Conservation (phyloP, 768 basidiomycete genomes). For the Boletus sp. region DNA sequence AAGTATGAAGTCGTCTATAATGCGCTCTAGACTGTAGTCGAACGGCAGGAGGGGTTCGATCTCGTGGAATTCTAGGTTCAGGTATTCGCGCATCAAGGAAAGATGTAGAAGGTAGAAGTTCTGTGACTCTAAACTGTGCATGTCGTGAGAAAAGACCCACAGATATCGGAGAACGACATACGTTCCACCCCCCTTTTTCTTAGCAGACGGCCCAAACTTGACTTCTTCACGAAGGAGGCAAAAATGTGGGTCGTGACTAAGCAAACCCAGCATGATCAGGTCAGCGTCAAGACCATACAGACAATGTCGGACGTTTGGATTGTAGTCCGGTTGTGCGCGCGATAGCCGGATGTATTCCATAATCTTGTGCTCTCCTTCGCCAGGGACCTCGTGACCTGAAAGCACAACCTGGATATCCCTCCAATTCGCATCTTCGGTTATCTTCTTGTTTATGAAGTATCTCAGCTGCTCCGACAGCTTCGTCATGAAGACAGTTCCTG, state of each 20-base stretch:
- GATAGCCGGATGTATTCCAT: conserved; percentile 98
- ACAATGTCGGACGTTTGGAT: conserved; percentile 96
- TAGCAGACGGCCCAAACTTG: conserved; percentile 83
- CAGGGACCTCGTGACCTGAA: conserved; percentile 96
- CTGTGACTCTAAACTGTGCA: conserved; percentile 59
- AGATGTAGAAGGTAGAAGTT: conserved; percentile 96
- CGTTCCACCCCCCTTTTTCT: conserved; percentile 65
- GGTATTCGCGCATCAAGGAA: conserved; percentile 92
- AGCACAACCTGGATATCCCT: conserved; percentile 86
- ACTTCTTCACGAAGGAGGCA: conserved; percentile 97
- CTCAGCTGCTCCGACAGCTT: conserved; percentile 86
- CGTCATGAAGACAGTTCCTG: conserved; percentile 95
- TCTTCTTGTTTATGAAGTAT: conserved; percentile 98
- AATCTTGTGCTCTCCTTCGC: conserved; percentile 99
- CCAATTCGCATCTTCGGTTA: conserved; percentile 96
- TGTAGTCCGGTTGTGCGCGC: conserved; percentile 93
- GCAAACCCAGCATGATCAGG: conserved; percentile 93
- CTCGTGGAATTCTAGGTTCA: conserved; percentile 89
- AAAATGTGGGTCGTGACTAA: conserved; percentile 98
- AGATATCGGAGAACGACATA: conserved; percentile 21
- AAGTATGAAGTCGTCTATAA: conserved; percentile 98
- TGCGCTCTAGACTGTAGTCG: conserved; percentile 82
- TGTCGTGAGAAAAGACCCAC: conserved; percentile 6
- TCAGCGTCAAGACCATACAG: conserved; percentile 98
- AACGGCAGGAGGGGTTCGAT: conserved; percentile 68